Evolutionary conservation across 306 rosid genomes (phyloP).

Genomic region (Abrus pulchellus): DNA sequence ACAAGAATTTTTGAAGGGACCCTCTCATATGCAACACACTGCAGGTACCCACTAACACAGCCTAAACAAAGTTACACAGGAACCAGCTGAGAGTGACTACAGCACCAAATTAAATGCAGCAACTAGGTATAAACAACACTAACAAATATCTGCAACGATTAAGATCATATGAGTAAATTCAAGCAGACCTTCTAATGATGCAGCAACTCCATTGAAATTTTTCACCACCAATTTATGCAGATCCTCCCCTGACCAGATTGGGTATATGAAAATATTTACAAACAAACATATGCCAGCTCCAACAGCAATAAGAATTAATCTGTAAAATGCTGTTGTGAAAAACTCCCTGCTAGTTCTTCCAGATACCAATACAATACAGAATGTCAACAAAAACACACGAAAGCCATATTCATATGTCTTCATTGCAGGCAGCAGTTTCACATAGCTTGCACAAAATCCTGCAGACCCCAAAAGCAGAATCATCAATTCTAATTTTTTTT

Average conservation of each 20-base stretch:
- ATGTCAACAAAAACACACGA: conserved; percentile 76
- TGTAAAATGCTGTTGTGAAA: conserved; percentile 59
- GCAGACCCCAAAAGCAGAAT: conserved; percentile 32
- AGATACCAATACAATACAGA: conserved; percentile 68
- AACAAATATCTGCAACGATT: neutral
- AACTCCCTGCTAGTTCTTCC: conserved; percentile 54
- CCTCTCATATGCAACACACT: conserved; percentile 68
- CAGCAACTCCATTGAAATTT: conserved; percentile 67
- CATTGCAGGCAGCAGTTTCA: conserved; percentile 64
- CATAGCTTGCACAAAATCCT: conserved; percentile 67
- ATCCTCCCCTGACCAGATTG: conserved; percentile 81
- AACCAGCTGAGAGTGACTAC: conserved; percentile 5
- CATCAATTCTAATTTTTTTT: neutral
- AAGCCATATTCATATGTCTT: conserved; percentile 74
- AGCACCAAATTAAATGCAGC: neutral
- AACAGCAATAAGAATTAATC: conserved; percentile 63
- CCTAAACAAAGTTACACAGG: conserved; percentile 54
- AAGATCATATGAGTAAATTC: neutral
- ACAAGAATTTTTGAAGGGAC: conserved; percentile 75
- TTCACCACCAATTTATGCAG: conserved; percentile 76
- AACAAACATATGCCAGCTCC: conserved; percentile 63
- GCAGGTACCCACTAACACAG: conserved; percentile 63
- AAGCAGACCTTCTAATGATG: conserved; percentile 68
- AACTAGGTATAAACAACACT: conserved; percentile 4
- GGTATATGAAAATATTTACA: conserved; percentile 63